Evolutionary conservation across 2,329 filamentous ascomycete genomes (phyloP).

Genomic region (Dactylellina haptotyla): DNA sequence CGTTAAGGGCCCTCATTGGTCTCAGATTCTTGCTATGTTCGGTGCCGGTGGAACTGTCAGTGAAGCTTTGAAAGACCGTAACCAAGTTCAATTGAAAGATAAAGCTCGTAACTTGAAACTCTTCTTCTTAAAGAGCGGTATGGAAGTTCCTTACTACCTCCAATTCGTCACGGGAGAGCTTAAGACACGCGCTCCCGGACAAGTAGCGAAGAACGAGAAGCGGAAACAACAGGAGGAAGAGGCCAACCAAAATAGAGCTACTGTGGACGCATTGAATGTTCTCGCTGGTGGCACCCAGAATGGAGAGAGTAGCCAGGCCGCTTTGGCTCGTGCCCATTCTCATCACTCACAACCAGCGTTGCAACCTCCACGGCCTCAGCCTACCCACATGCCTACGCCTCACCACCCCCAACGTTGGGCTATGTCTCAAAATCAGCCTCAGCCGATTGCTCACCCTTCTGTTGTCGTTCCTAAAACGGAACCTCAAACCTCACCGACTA

Average conservation of each 20-base stretch:
- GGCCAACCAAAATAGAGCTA: constrained; percentile 50
- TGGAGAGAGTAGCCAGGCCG: constrained; percentile 16
- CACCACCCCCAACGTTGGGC: constrained; percentile 50
- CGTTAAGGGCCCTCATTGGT: constrained; percentile 92
- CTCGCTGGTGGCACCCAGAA: constrained; percentile 22
- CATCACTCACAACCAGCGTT: constrained; percentile 37
- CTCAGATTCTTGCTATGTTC: constrained; percentile 86
- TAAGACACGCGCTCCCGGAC: constrained; percentile 81
- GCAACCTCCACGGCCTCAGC: constrained; percentile 40
- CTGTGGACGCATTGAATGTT: constrained; percentile 49
- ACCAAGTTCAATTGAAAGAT: constrained; percentile 91
- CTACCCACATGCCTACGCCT: constrained; percentile 26
- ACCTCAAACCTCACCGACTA: not conserved
- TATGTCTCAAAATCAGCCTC: constrained; percentile 41
- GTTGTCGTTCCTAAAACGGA: constrained; percentile 19
- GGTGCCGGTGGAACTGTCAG: constrained; percentile 81
- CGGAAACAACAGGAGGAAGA: constrained; percentile 54
- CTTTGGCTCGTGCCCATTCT: constrained; percentile 14
- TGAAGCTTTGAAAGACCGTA: constrained; percentile 85
- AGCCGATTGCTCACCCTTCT: constrained; percentile 15
- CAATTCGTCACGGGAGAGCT: constrained; percentile 89
- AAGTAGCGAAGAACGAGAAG: constrained; percentile 71
- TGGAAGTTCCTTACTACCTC: constrained; percentile 87
- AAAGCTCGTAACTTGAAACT: constrained; percentile 90
- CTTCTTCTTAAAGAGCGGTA: constrained; percentile 90